Conservation (phyloP, 257 asterid species). For the Marsdenia floribunda region DNA sequence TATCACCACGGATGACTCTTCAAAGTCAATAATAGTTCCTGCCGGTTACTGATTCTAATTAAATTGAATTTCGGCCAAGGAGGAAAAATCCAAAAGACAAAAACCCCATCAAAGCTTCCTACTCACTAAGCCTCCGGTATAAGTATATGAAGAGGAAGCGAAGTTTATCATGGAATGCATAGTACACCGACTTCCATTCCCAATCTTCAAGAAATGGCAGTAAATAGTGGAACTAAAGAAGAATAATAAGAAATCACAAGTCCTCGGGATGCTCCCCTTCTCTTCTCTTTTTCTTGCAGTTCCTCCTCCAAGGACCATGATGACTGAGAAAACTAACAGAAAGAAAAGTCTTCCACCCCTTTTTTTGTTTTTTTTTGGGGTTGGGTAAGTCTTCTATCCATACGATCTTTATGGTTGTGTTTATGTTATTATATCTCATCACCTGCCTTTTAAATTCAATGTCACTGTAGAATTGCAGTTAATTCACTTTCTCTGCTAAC, state of each 20-base stretch:
- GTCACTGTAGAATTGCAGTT: constrained; percentile 26
- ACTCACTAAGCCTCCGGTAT: not conserved
- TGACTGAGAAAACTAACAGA: constrained; percentile 10
- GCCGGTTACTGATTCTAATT: not conserved
- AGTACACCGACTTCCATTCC: not conserved
- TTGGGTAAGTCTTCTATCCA: not conserved
- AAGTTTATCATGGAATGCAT: too few species aligned
- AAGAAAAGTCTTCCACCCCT: constrained; percentile 11
- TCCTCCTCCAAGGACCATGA: not conserved
- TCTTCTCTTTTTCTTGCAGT: not conserved
- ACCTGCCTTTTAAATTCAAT: constrained; percentile 11
- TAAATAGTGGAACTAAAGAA: not conserved
- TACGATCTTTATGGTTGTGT: not conserved
- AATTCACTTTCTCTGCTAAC: constrained; percentile 30
- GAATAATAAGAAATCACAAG: constrained; percentile 2
- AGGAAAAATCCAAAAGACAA: not conserved
- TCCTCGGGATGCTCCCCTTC: not conserved
- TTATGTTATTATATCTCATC: constrained; percentile 2
- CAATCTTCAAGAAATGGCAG: not conserved
- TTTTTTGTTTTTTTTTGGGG: too few species aligned
- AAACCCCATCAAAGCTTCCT: too few species aligned
- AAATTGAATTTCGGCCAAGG: not conserved
- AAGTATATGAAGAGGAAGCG: not conserved
- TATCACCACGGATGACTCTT: not conserved
- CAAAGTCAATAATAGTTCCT: not conserved